A percentile compares a stretch with the other conserved stretches of the same genome.
phyloP scores from a whole-genome alignment of 2,329 filamentous ascomycete species.

The Diaporthe longicolla region DNA sequence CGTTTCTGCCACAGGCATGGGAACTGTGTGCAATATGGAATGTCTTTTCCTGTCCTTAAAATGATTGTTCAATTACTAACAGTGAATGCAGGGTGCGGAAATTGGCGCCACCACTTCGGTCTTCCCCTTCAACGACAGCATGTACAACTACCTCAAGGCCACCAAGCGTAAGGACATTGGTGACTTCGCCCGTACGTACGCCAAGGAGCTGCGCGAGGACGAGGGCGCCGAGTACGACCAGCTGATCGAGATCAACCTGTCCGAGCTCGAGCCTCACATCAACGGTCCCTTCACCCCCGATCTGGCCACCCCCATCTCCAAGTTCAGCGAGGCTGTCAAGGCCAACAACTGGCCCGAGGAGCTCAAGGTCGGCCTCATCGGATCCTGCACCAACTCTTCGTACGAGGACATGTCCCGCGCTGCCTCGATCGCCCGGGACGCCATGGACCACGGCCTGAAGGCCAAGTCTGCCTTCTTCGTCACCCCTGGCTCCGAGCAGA shows the following conservation, averaged over 20 bases:
- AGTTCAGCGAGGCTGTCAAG: conserved; percentile 95
- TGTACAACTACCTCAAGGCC: conserved; percentile 94
- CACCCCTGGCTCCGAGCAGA: conserved; percentile 97
- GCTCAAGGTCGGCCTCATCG: conserved; percentile 96
- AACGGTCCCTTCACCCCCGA: conserved; percentile 99
- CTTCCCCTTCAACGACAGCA: conserved; percentile 98
- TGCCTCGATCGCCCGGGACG: conserved; percentile 91
- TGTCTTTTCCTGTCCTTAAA: conserved; percentile 46
- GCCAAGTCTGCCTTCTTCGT: conserved; percentile 94
- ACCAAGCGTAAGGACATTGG: conserved; percentile 94
- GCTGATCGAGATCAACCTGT: conserved; percentile 95
- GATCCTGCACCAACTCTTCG: conserved; percentile 95
- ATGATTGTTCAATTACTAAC: neutral
- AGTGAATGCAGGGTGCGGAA: conserved; percentile 63
- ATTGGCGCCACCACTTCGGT: conserved; percentile 91
- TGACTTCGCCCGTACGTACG: conserved; percentile 88
- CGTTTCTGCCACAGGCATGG: conserved; percentile 89
- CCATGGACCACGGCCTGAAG: conserved; percentile 92
- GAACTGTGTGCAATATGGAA: conserved; percentile 81
- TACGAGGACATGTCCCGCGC: conserved; percentile 94
- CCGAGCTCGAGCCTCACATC: conserved; percentile 95
- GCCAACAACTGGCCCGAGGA: conserved; percentile 97
- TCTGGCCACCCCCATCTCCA: conserved; percentile 96
- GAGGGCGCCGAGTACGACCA: conserved; percentile 95
- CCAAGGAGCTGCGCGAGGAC: conserved; percentile 87